These are phyloP conservation scores for Paraphoma chrysanthemicola DNA, from an alignment of 2,329 filamentous ascomycete genomes.

Conservation along the genomic window DNA sequence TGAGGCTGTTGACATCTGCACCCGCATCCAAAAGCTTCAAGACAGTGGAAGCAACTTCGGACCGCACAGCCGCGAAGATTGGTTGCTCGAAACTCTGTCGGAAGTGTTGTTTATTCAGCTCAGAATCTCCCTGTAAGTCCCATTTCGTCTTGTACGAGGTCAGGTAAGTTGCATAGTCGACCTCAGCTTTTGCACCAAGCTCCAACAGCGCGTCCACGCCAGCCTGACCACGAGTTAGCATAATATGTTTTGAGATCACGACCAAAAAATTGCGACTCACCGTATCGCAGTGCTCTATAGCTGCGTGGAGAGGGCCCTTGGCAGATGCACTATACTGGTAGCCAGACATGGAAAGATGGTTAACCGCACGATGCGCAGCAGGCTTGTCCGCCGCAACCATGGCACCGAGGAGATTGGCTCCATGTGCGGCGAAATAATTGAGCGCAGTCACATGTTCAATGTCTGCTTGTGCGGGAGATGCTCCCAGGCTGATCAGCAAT, in stretches of 20 bases:
- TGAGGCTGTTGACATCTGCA: constrained; percentile 69
- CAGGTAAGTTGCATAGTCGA: constrained; percentile 71
- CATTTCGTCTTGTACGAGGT: constrained; percentile 60
- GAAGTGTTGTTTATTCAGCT: constrained; percentile 61
- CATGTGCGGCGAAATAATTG: constrained; percentile 50
- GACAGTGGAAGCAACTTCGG: constrained; percentile 60
- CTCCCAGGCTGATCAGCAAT: constrained; percentile 72
- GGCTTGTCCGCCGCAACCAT: constrained; percentile 69
- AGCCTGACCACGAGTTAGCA: not conserved
- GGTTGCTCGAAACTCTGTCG: constrained; percentile 65
- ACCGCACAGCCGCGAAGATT: constrained; percentile 65
- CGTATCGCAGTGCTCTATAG: constrained; percentile 41
- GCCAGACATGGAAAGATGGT: constrained; percentile 63
- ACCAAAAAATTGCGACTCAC: not conserved
- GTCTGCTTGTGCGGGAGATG: constrained; percentile 76
- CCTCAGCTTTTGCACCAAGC: constrained; percentile 64
- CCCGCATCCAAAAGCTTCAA: constrained; percentile 68
- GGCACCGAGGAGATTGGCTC: constrained; percentile 12
- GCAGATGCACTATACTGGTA: constrained; percentile 43
- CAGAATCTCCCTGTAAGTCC: constrained; percentile 45
- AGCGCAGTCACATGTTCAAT: constrained; percentile 69
- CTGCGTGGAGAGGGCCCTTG: constrained; percentile 63
- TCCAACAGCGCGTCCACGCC: constrained; percentile 59
- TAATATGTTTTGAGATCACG: too few relatives aligned
- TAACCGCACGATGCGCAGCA: constrained; percentile 68